Evolutionary conservation across 2,329 filamentous ascomycete species (phyloP).

Genomic region (Fusarium pseudoanthophilum): DNA sequence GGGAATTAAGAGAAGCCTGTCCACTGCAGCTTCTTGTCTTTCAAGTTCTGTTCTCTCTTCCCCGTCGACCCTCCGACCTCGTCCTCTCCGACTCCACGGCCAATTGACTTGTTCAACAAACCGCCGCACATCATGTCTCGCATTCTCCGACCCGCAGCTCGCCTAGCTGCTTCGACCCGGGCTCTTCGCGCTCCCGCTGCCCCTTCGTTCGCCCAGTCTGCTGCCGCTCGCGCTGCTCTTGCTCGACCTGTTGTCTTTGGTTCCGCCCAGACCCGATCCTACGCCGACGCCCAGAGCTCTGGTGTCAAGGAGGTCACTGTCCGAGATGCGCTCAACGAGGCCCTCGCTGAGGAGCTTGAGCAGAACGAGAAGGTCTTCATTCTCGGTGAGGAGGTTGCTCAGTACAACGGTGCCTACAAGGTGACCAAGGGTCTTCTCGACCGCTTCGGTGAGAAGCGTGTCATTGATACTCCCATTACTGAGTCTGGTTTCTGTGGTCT

Average conservation of each 20-base stretch:
- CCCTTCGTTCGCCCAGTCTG: constrained; percentile 53
- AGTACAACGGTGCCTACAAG: constrained; percentile 99
- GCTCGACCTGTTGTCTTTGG: constrained; percentile 53
- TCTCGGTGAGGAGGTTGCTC: constrained; percentile 96
- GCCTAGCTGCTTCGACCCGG: constrained; percentile 58
- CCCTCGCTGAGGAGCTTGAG: constrained; percentile 97
- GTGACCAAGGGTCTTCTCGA: constrained; percentile 98
- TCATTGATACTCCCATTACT: constrained; percentile 98
- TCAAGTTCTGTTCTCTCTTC: constrained; percentile 23
- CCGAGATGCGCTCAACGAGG: constrained; percentile 96
- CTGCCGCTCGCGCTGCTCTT: constrained; percentile 52
- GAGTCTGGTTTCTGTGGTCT: constrained; percentile 96
- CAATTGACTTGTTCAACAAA: constrained; percentile 40
- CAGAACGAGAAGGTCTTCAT: constrained; percentile 94
- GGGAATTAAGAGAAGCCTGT: constrained; percentile 42
- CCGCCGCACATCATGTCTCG: constrained; percentile 57
- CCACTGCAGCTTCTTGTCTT: constrained; percentile 37
- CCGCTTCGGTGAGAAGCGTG: constrained; percentile 95
- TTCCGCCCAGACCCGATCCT: constrained; percentile 62
- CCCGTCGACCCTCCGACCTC: constrained; percentile 22
- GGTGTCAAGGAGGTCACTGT: constrained; percentile 94
- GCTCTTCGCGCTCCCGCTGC: constrained; percentile 49
- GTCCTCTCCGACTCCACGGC: constrained; percentile 31
- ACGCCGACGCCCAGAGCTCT: constrained; percentile 60
- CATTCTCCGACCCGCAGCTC: constrained; percentile 62